These are phyloP conservation scores for Mycosphaerella sp. DNA, from an alignment of 2,329 filamentous ascomycete species.

Conservation along the genomic window DNA sequence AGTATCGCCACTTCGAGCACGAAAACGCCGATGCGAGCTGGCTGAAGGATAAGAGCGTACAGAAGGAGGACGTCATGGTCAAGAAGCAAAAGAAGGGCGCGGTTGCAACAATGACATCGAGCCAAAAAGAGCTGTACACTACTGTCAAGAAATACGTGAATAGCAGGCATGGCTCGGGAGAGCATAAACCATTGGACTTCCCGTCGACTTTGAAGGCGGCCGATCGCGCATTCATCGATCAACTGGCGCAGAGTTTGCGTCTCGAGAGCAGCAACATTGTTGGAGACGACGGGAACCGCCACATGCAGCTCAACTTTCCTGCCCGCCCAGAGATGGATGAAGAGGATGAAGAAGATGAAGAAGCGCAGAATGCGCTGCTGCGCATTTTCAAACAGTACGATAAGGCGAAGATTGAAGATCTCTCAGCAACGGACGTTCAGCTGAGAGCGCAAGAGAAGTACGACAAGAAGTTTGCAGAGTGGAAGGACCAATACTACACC, in stretches of 20 bases:
- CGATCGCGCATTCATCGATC: slow-evolving; percentile 89
- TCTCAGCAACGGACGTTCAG: slow-evolving; percentile 72
- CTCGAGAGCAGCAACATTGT: slow-evolving; percentile 60
- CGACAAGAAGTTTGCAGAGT: slow-evolving; percentile 78
- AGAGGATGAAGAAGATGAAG: slow-evolving; percentile 72
- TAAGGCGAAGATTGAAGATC: slow-evolving; percentile 76
- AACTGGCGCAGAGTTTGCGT: slow-evolving; percentile 65
- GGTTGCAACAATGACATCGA: slow-evolving; percentile 67
- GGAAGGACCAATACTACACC: slow-evolving; percentile 92
- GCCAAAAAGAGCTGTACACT: slow-evolving; percentile 76
- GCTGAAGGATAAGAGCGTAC: slow-evolving; percentile 80
- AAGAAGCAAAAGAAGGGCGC: slow-evolving; percentile 54
- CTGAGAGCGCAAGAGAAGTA: slow-evolving; percentile 77
- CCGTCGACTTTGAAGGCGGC: slow-evolving; percentile 66
- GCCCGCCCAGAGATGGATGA: slow-evolving; percentile 45
- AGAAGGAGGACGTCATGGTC: slow-evolving; percentile 60
- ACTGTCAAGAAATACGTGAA: slow-evolving; percentile 77
- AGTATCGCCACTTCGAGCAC: slow-evolving; percentile 85
- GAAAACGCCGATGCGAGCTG: slow-evolving; percentile 85
- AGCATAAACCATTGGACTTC: slow-evolving; percentile 61
- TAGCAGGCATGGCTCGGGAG: slow-evolving; percentile 52
- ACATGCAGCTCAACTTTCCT: slow-evolving; percentile 59
- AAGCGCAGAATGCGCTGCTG: slow-evolving; percentile 73
- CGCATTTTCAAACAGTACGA: slow-evolving; percentile 88
- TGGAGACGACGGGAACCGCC: slow-evolving; percentile 59